Conservation (phyloP, 176 grass and related monocot species). For the Cenchrus americanus region DNA sequence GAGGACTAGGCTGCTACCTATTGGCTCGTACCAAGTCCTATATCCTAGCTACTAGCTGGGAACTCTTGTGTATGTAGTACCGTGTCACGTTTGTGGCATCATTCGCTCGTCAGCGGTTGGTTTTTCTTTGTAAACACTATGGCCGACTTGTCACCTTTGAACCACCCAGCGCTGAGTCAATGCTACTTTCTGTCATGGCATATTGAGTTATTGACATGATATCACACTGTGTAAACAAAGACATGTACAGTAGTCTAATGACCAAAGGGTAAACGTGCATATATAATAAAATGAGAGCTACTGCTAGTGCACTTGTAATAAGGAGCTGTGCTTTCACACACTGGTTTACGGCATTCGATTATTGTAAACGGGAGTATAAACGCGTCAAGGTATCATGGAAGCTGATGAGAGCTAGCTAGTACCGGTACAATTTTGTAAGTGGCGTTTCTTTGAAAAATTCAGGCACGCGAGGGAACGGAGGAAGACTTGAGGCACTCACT, state of each 20-base stretch:
- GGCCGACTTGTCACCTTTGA: conserved; percentile 11
- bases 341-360: neutral
- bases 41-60: neutral
- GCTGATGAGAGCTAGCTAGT: neutral
- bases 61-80: conserved; percentile 23
- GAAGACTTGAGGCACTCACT: neutral
- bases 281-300: neutral
- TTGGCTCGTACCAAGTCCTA: neutral
- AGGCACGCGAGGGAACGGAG: neutral
- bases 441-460: conserved; percentile 17
- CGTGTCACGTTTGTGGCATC: conserved; percentile 9
- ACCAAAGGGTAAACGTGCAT: neutral
- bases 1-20: neutral
- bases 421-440: neutral
- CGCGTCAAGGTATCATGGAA: conserved; percentile 5
- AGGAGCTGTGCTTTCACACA: conserved; percentile 43
- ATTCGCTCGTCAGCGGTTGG: conserved; percentile 18
- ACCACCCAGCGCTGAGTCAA: conserved; percentile 22
- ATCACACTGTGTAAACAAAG: neutral
- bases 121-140: neutral
- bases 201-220: conserved; percentile 25
- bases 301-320: neutral
- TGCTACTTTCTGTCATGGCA: conserved; percentile 31
- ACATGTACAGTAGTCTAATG: neutral
- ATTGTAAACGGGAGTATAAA: conserved; percentile 11